Percentiles rank a stretch among this genome's conserved stretches.
Evolutionary conservation across 2,329 filamentous ascomycete species (phyloP).

Genomic region (Rhinocladiella similis): DNA sequence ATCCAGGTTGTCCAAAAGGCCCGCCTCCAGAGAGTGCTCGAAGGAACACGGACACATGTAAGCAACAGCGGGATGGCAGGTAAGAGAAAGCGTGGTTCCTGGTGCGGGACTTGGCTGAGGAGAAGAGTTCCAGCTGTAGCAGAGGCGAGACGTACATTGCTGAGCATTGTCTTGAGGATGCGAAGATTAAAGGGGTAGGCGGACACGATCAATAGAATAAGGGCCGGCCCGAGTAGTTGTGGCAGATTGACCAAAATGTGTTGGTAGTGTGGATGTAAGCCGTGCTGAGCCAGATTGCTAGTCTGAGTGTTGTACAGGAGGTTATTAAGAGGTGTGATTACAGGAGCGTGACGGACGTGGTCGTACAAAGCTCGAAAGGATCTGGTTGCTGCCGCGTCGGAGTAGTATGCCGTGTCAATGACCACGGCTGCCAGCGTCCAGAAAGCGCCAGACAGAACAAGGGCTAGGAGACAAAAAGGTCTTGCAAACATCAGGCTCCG

Average conservation of each 20-base stretch:
- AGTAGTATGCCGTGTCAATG: slow-evolving; percentile 84
- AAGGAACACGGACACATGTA: slow-evolving; percentile 46
- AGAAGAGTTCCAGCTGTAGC: slow-evolving; percentile 45
- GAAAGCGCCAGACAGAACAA: slow-evolving; percentile 64
- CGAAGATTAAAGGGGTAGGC: slow-evolving; percentile 34
- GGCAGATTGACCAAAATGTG: slow-evolving; percentile 71
- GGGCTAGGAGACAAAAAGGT: slow-evolving; percentile 60
- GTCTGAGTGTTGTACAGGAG: slow-evolving; percentile 71
- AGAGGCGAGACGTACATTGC: slow-evolving; percentile 43
- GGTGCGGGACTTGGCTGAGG: slow-evolving; percentile 50
- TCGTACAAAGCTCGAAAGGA: slow-evolving; percentile 44
- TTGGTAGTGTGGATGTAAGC: slow-evolving; percentile 76
- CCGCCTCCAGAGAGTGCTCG: slow-evolving; percentile 32
- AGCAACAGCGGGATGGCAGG: slow-evolving; percentile 53
- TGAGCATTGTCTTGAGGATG: slow-evolving; percentile 21
- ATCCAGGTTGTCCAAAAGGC: slow-evolving; percentile 48
- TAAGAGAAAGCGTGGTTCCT: slow-evolving; percentile 55
- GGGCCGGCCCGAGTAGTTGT: slow-evolving; percentile 70
- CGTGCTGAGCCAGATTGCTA: slow-evolving; percentile 72
- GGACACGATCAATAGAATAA: slow-evolving; percentile 57
- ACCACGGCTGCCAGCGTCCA: slow-evolving; percentile 73
- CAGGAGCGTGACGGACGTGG: slow-evolving; percentile 61
- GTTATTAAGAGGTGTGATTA: slow-evolving; percentile 77
- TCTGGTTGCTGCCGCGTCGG: slow-evolving; percentile 35
- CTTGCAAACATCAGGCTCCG: slow-evolving; percentile 35